These are phyloP conservation scores for Hirschfeldia incana DNA, from an alignment of 345 rosid species.

Conservation along the genomic window DNA sequence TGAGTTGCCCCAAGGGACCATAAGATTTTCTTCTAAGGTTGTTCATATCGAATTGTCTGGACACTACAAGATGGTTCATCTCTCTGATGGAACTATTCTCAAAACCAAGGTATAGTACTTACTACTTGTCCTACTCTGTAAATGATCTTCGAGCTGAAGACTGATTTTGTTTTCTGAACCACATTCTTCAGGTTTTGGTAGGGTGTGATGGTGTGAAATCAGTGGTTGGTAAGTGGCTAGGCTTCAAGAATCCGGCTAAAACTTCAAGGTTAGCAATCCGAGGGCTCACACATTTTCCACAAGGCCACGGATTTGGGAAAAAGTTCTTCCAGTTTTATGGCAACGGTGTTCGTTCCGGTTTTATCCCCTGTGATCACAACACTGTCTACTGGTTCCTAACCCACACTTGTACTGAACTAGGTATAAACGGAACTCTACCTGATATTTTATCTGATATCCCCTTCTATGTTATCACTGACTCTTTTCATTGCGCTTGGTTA, in stretches of 20 bases:
- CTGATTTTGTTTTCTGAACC: constrained; percentile 19
- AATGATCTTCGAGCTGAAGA: not conserved
- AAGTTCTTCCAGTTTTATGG: constrained; percentile 44
- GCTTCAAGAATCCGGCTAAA: constrained; percentile 49
- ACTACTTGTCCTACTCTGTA: not conserved
- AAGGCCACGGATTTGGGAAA: constrained; percentile 46
- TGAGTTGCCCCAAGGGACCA: constrained; percentile 60
- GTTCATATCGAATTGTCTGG: constrained; percentile 65
- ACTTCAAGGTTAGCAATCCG: constrained; percentile 47
- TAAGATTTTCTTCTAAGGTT: constrained; percentile 66
- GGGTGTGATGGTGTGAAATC: constrained; percentile 82
- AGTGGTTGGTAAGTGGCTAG: constrained; percentile 63
- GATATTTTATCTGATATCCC: not conserved
- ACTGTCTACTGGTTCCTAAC: constrained; percentile 54
- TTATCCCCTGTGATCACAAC: constrained; percentile 53
- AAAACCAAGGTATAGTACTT: constrained; percentile 49
- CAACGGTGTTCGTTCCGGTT: constrained; percentile 51
- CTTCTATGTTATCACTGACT: constrained; percentile 7
- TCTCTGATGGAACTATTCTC: constrained; percentile 57
- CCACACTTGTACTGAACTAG: constrained; percentile 33
- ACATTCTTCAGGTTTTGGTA: constrained; percentile 49
- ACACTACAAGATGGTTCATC: constrained; percentile 51
- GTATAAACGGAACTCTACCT: constrained; percentile 10
- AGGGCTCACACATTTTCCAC: constrained; percentile 44
- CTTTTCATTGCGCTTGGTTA: constrained; percentile 19